phyloP scores from a whole-genome alignment of 441 rosid species.

The Populus hybrid region DNA sequence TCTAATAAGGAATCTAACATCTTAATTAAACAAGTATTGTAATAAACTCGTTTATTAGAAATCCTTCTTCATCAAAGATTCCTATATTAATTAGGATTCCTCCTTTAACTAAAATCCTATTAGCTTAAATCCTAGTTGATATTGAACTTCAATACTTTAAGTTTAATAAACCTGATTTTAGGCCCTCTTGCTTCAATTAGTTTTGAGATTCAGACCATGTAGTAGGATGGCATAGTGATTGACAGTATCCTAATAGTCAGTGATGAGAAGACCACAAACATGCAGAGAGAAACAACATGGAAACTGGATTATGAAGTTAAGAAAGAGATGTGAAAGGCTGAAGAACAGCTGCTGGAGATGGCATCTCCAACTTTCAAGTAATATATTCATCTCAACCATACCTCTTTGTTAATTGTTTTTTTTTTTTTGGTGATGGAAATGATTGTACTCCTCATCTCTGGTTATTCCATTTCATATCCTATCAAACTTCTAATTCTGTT shows the following conservation, averaged over 20 bases:
- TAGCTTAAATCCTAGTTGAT: no score
- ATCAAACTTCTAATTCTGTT: no score
- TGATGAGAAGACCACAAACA: conserved; percentile 64
- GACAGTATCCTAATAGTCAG: conserved; percentile 79
- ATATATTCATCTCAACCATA: neutral
- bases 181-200: conserved; percentile 85
- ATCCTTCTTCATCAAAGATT: no score
- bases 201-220: conserved; percentile 98
- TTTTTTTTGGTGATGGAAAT: no score
- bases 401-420: no score
- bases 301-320: conserved; percentile 67
- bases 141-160: conserved; percentile 27
- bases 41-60: no score
- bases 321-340: conserved; percentile 75
- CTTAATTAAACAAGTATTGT: no score
- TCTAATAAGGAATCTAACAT: no score
- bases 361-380: conserved; percentile 68
- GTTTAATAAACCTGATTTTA: conserved; percentile 70
- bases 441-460: no score
- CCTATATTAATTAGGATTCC: no score
- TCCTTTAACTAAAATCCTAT: no score
- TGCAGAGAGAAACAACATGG: conserved; percentile 54
- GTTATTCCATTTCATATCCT: no score
- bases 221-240: conserved; percentile 75
- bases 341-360: conserved; percentile 54